These are phyloP conservation scores for Fonsecaea pugnacius DNA, from an alignment of 2,329 filamentous ascomycete genomes.

Conservation along the genomic window DNA sequence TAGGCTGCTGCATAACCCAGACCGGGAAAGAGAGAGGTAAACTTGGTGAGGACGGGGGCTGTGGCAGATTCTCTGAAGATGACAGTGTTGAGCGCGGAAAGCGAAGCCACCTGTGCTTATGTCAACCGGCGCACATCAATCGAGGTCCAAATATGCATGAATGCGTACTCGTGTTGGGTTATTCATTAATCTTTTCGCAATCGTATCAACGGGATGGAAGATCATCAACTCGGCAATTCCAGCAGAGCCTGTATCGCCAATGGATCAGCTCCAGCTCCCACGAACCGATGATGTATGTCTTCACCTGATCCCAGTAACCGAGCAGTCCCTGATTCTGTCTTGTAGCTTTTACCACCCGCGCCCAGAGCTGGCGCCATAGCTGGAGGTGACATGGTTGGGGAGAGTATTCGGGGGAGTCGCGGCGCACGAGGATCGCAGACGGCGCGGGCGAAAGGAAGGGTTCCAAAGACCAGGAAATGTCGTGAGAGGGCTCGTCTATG, in stretches of 20 bases:
- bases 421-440: background rate
- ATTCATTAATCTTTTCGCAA: slow-evolving; percentile 98
- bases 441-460: background rate
- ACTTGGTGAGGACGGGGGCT: slow-evolving; percentile 74
- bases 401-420: background rate
- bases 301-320: slow-evolving; percentile 88
- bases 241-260: slow-evolving; percentile 69
- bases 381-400: slow-evolving; percentile 32
- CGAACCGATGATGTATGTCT: background rate
- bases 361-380: slow-evolving; percentile 39
- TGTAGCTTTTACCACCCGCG: slow-evolving; percentile 62
- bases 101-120: slow-evolving; percentile 56
- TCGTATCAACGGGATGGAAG: slow-evolving; percentile 97
- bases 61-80: slow-evolving; percentile 89
- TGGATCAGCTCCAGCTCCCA: slow-evolving; percentile 33
- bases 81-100: slow-evolving; percentile 77
- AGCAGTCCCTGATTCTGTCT: slow-evolving; percentile 88
- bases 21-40: slow-evolving; percentile 94
- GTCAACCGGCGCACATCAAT: slow-evolving; percentile 11
- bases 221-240: slow-evolving; percentile 91
- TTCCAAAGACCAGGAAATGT: background rate
- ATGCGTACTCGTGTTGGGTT: slow-evolving; percentile 75
- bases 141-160: background rate
- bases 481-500: background rate
- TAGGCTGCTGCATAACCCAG: slow-evolving; percentile 97